Evolutionary conservation across 441 rosid genomes (phyloP), one percentile per base, ranked within the genome.

Genomic region (Eruca vesicaria): DNA sequence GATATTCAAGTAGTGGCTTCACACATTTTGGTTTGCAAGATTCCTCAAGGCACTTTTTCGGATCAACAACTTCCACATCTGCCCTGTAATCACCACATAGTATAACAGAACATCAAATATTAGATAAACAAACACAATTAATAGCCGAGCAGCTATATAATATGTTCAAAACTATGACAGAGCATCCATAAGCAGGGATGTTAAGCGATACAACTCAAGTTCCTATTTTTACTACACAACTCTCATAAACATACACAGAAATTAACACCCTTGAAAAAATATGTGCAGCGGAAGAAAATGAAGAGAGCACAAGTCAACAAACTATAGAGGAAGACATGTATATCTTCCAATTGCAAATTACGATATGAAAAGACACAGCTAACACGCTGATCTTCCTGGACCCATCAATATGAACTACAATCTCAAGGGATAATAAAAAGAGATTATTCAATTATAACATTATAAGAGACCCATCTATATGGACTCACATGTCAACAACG

Each of bases 21-120:
- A 84, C 89, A 65, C 93, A 89, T 75, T 83, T 84, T 12, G 93
- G 88, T 64, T 87, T 89, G 86, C 93, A 89, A 72, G 83, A 68
- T 57, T 89, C 90, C 80, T 89, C 93, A 65, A 87, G 82, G 73
- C 70, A 73, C 79, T 79, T 87, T 82, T 87, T 89, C 21, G 45
- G 93, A 80, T 87, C 93, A 78, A 77, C 83, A 66, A 76, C 85
- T 63, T 89, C 93, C 59, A 85, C 93, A 29, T 89, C 93, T 68
- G 86, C 89, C 93, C 91, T 89, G 78, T 63, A 75, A 66, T 71
- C 12, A 63, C 7, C 52, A 20, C 21, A 18, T 16, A 65, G 15
- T 8, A 72, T 15, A 7, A 63, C 8, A 21, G 15, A 36, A 36
- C 48, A 55, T 57, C 50, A 20, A 43, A 7, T 0, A 6, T 59